Evolutionary conservation across 1,139 yeast genomes (phyloP), one percentile per base, ranked within the genome.

Genomic region (Waltiozyma sp.): DNA sequence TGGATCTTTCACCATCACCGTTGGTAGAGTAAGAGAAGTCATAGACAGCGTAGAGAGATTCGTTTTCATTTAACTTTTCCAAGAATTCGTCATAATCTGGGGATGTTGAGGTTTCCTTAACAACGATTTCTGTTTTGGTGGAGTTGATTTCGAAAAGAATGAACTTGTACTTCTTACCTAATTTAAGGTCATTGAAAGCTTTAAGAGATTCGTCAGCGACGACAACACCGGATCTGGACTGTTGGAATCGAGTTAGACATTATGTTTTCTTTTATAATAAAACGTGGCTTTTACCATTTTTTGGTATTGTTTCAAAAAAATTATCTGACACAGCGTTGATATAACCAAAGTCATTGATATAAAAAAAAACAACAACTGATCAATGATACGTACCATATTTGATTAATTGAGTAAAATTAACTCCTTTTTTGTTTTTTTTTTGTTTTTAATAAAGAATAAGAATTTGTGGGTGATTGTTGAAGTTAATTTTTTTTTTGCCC

Each of bases 1-100:
- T 91, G 61, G 89, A 81, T 73, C 93, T 84, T 75, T 87, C 87
- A 63, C 98, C 98, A 68, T 91, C 97, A 56, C 88, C 91, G 41
- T 77, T 77, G 54, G 85, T 77, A 64, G 88, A 96, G 68, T 88
- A 91, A 69, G 89, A 96, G 58, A 91, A 89, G 68, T 89, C 97
- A 69, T 88, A 91, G 49, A 93, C 80, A 48, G 98, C 98, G 64
- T 91, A 93, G 65, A 89, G 81, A 70, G 97, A 88, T 60, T 89
- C 96, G 63, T 84, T 77, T 71, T 93, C 99, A 58, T 97, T 96
- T 57, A 91, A 77, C 63, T 84, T 77, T 60, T 76, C 87, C 57
- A 89, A 68, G 68, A 91, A 91, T 40, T 75, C 69, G 56, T 91
- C 97, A 69, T 91, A 91, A 57, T 78, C 83, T 36, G 60, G 60